Evolutionary conservation across 768 basidiomycete species (phyloP).

Genomic region (Serendipita vermifera): DNA sequence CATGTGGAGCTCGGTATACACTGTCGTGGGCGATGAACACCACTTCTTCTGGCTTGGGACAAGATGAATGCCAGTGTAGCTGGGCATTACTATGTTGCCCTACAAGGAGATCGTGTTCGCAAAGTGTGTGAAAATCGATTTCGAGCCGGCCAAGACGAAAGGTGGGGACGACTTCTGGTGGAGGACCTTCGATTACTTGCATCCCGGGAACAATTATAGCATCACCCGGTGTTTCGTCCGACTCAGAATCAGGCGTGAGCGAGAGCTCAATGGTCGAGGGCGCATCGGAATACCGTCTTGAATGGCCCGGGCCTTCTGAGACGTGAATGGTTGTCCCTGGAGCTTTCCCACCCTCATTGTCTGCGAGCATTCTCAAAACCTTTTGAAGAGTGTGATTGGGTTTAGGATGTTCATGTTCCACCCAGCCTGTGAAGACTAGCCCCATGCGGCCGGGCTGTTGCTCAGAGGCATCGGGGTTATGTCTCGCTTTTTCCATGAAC

Average conservation of each 20-base stretch:
- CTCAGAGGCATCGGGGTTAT: not conserved
- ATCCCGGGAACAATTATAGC: no score
- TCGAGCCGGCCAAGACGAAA: not conserved
- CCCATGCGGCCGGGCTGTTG: not conserved
- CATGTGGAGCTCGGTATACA: not conserved
- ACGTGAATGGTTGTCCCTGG: no score
- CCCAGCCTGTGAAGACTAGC: slow-evolving; percentile 6
- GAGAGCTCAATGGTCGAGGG: no score
- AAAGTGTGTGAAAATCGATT: not conserved
- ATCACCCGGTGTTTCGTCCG: no score
- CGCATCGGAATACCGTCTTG: no score
- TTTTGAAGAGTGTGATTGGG: not conserved
- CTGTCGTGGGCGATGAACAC: not conserved
- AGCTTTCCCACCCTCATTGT: no score
- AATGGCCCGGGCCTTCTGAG: no score
- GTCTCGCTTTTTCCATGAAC: not conserved
- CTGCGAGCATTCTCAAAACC: not conserved
- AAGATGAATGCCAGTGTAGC: not conserved
- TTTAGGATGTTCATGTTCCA: not conserved
- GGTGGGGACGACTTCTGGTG: no score
- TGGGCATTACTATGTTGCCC: not conserved
- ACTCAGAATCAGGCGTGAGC: no score
- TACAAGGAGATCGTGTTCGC: not conserved
- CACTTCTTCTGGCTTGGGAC: slow-evolving; percentile 4
- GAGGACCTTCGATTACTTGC: no score